These are phyloP conservation scores for Leishmania tropica DNA, from an alignment of 208 protist species.

Conservation along the genomic window DNA sequence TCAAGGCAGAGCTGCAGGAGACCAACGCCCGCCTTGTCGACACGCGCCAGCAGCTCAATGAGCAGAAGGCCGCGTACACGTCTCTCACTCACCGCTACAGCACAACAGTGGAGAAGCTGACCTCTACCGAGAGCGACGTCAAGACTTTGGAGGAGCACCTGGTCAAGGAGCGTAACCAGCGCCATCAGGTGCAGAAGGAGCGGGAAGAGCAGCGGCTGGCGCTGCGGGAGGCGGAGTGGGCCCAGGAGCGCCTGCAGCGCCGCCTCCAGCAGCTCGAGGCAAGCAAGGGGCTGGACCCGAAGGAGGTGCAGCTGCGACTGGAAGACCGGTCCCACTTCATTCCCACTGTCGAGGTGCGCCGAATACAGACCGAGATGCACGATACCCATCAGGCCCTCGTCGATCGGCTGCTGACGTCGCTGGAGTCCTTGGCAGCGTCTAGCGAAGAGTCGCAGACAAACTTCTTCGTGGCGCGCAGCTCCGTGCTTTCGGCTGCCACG, in stretches of 20 bases:
- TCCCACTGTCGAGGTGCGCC: slow-evolving; percentile 57
- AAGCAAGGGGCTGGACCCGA: slow-evolving; percentile 49
- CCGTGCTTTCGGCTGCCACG: slow-evolving; percentile 60
- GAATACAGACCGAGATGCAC: slow-evolving; percentile 45
- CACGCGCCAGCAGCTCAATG: slow-evolving; percentile 49
- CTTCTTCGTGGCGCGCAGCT: slow-evolving; percentile 69
- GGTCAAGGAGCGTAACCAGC: slow-evolving; percentile 48
- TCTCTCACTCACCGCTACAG: slow-evolving; percentile 70
- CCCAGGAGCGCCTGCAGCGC: slow-evolving; percentile 44
- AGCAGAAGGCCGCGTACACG: slow-evolving; percentile 66
- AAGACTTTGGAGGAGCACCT: slow-evolving; percentile 67
- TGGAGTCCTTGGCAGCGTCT: slow-evolving; percentile 39
- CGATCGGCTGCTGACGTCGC: slow-evolving; percentile 33
- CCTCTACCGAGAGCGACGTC: slow-evolving; percentile 43
- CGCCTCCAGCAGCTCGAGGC: slow-evolving; percentile 48
- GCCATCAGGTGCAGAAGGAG: slow-evolving; percentile 40
- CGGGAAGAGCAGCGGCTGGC: slow-evolving; percentile 40
- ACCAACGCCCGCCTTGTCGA: slow-evolving; percentile 35
- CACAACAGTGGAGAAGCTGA: slow-evolving; percentile 61
- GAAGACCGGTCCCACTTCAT: slow-evolving; percentile 69
- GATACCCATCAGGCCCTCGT: slow-evolving; percentile 41
- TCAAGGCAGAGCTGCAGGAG: slow-evolving; percentile 59
- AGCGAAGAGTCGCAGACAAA: slow-evolving; percentile 68
- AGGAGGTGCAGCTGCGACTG: slow-evolving; percentile 64
- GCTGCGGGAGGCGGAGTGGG: slow-evolving; percentile 42